Evolutionary conservation across 2,329 filamentous ascomycete species (phyloP), one percentile per base, ranked within the genome.

Genomic region (Ascochyta pisi): DNA sequence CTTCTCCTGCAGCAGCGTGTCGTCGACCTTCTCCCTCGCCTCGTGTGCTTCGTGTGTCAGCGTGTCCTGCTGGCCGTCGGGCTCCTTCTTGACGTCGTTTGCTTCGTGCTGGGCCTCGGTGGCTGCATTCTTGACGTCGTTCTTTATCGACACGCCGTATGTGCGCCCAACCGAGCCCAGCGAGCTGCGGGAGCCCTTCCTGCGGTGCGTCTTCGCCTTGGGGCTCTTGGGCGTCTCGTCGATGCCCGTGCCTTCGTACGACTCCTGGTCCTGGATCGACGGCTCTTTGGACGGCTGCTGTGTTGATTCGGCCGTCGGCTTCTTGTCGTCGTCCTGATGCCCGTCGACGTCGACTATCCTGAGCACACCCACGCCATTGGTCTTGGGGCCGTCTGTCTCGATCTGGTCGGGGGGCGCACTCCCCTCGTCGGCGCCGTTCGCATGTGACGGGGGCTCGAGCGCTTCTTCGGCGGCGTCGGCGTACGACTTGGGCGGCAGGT

Each of bases 401-500:
- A 49, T 50, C 22, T 61, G 35, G 35, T 19, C 41, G 24, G 29
- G 52, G 13, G 62, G 47, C 35, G 27, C 34, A 35, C 37, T 41
- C n/a, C 13, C 10, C 38, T 64, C 57, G 34, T 69, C 60, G 22
- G 45, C 56, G 19, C 40, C 54, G 29, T 62, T 63, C 26, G 42
- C 64, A 63, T 71, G 67, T 63, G 66, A 66, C 57, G 63, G 58
- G 41, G 60, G 57, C 49, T 67, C 53, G 26, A 73, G 58, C 51
- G 65, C 70, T 54, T 74, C 65, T 60, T 76, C 67, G 54, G 74
- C 73, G 29, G 77, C 78, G 57, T 77, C 77, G 31, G 75, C 76
- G 63, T 77, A 80, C 43, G 76, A 77, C 63, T 80, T 81, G 57
- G 75, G 76, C 16, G 75, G 64, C 31, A 79, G 71, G 33, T 74